Base-by-base conservation (phyloP, 2,329 filamentous ascomycete genomes). In the Aspergillus spinulosporus region DNA sequence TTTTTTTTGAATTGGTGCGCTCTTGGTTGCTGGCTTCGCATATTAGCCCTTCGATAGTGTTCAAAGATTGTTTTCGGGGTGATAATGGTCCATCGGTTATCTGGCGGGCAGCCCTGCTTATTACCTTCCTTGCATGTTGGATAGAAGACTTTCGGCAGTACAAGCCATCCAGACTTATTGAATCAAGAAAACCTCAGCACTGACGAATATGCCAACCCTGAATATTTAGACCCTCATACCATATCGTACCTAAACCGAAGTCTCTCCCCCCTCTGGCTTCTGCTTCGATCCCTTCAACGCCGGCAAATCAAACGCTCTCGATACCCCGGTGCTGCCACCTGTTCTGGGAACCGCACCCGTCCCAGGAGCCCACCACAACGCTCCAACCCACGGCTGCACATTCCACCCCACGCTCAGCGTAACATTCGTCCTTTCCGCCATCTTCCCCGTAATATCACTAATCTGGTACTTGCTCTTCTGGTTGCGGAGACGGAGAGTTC, bases 401-500 rank as follows among this genome's bases (percentile, higher is more conserved):
- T 97, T 97, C 85, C 96, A 99, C 70, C 94, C 88, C 52, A 97
- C 79, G 66, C 87, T 86, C 60, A 99, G 79, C 31, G 84, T 87
- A 55, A 93, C 90, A 71, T 94, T 86, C 49, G 82, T 78, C 48
- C 85, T 80, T 68, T 88, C 82, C 45, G 90, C 89, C 63, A 97
- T 82, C 73, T 86, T 87, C 59, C 92, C 89, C 8, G 83, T 84
- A 8, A 93, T 89, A 73, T 97, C 92, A 3, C 92, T 96, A 76
- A 99, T 94, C 72, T 96, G 92, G 80, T 99, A 99, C 76, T 99
- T 99, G 2, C 92, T 89, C 70, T 88, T 88, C 73, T 96, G 90
- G 74, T 92, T 92, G 70, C 86, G 85, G 63, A 97, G 82, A 56
- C 84, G 82, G 39, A 97, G 76, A 52, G 89, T 82, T 31, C 92